Conservation (phyloP, 2,329 filamentous ascomycete genomes). For the Pseudohalonectria lignicola region DNA sequence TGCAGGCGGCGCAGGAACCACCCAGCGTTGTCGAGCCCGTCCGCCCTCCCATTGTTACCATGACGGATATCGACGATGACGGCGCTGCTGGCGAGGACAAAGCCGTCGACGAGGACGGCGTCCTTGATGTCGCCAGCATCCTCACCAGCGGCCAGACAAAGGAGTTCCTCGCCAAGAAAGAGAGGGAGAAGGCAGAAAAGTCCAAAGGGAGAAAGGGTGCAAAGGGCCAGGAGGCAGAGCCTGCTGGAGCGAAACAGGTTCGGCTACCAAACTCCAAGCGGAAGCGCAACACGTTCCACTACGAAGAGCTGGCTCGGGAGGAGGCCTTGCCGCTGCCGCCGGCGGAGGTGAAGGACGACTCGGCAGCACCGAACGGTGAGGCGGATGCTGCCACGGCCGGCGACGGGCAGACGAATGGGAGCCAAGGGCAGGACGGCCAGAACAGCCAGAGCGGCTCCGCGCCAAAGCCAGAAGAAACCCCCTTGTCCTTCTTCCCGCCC, state of each 20-base stretch:
- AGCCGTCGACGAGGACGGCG: constrained; percentile 52
- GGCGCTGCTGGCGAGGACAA: constrained; percentile 29
- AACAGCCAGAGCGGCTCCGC: constrained; percentile 3
- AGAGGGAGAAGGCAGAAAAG: constrained; percentile 66
- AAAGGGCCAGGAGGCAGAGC: constrained; percentile 46
- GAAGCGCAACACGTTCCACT: constrained; percentile 59
- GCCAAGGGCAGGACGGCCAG: background rate
- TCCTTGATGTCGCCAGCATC: constrained; percentile 75
- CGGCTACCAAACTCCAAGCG: constrained; percentile 64
- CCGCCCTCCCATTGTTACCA: constrained; percentile 8
- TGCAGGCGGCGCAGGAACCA: constrained; percentile 20
- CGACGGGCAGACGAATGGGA: background rate
- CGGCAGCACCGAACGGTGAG: background rate
- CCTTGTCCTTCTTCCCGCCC: constrained; percentile 9
- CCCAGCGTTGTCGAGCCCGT: constrained; percentile 18
- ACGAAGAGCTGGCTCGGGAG: constrained; percentile 55
- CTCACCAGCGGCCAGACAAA: constrained; percentile 72
- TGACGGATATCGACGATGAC: constrained; percentile 14
- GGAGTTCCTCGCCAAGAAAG: constrained; percentile 74
- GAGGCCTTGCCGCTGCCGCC: constrained; percentile 18
- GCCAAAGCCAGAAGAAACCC: constrained; percentile 1
- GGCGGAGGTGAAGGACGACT: background rate
- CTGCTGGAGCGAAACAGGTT: constrained; percentile 39
- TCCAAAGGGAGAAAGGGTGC: constrained; percentile 40
- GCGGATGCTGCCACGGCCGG: constrained; percentile 6